These are phyloP conservation scores for Quercus aquifolioides DNA, from an alignment of 306 rosid species.

Conservation along the genomic window DNA sequence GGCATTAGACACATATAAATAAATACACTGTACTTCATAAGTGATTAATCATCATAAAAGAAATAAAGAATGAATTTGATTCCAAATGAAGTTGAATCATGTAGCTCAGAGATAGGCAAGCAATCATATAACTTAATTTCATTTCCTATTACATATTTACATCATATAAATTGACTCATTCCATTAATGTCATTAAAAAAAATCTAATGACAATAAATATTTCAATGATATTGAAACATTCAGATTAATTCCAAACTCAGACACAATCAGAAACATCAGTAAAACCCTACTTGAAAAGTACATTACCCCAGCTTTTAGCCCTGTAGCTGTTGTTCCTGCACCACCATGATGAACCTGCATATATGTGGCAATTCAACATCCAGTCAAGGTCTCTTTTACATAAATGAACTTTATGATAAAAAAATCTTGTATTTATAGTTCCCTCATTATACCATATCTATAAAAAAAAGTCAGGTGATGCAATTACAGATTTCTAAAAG, in stretches of 20 bases:
- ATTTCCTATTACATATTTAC: neutral
- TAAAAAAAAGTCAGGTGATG: neutral
- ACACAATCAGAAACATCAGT: conserved; percentile 1
- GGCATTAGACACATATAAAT: conserved; percentile 16
- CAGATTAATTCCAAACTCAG: conserved; percentile 2
- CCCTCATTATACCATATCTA: neutral
- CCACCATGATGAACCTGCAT: conserved; percentile 99
- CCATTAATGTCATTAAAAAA: neutral
- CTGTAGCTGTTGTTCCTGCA: conserved; percentile 97
- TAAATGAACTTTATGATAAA: neutral
- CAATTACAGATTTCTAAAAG: neutral
- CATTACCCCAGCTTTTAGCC: conserved; percentile 90
- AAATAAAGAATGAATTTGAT: neutral
- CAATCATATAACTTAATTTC: neutral
- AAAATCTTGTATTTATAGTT: neutral
- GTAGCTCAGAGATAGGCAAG: neutral
- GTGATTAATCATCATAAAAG: neutral
- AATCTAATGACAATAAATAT: neutral
- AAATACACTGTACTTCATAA: neutral
- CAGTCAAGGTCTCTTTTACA: neutral
- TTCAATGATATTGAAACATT: neutral
- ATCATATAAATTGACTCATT: neutral
- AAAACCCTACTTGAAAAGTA: conserved; percentile 13
- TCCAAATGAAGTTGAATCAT: neutral
- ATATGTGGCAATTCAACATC: neutral